These are phyloP conservation scores for Coix lacrymajobi DNA, from an alignment of 176 grass and related monocot genomes.

Conservation along the genomic window DNA sequence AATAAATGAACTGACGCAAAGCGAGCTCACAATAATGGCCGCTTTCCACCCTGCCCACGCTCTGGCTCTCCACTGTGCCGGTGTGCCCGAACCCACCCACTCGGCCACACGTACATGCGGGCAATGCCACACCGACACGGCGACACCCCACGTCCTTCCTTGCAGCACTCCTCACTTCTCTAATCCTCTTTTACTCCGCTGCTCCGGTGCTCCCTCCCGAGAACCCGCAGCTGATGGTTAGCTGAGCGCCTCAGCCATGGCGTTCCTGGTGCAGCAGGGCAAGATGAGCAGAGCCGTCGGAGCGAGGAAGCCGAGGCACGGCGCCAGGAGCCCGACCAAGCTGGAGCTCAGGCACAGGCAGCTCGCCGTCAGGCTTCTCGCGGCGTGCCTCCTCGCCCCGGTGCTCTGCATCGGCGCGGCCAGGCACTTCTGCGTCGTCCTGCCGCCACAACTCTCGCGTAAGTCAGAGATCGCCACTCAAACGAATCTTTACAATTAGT, in stretches of 20 bases:
- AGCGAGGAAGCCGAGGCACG: slow-evolving; percentile 23
- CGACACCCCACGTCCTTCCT: not conserved
- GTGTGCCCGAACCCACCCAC: not conserved
- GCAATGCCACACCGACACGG: not conserved
- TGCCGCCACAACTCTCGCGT: not conserved
- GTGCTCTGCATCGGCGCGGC: not conserved
- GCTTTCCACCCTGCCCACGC: slow-evolving; percentile 1
- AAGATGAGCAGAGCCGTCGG: not conserved
- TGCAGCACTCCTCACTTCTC: not conserved
- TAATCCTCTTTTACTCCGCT: not conserved
- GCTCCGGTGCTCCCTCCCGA: not conserved
- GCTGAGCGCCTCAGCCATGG: not conserved
- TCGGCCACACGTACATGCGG: not conserved
- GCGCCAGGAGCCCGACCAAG: slow-evolving; percentile 2
- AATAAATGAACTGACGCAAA: not conserved
- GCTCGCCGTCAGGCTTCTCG: slow-evolving; percentile 3
- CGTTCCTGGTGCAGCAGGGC: slow-evolving; percentile 21
- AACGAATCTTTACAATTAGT: not conserved
- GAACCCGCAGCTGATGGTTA: not conserved
- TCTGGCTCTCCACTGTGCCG: slow-evolving; percentile 8
- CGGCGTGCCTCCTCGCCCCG: slow-evolving; percentile 26
- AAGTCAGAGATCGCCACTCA: not conserved
- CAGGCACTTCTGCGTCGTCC: not conserved
- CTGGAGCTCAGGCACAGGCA: slow-evolving; percentile 1
- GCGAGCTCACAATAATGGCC: slow-evolving; percentile 8